Base-by-base conservation (phyloP, 805 yeast species). In the Metschnikowia santaceciliae region DNA sequence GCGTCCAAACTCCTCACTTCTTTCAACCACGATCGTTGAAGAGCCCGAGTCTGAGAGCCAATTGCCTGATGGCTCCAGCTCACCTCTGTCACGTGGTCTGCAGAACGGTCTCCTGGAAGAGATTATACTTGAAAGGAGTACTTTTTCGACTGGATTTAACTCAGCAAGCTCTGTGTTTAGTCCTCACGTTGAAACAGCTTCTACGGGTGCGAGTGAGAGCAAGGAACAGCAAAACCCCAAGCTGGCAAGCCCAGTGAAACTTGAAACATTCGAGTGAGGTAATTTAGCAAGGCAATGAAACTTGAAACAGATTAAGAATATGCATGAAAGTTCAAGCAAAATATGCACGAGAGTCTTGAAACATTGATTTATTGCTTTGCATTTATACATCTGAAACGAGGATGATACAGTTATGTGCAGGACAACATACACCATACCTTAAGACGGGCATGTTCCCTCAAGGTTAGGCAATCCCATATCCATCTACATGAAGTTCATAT, bases 21-120 rank as follows among this genome's bases (percentile, higher is more conserved):
- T 50, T n/a, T 50, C 51, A n/a, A 38, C 50, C 43, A 51, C 56
- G 2, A 55, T 55, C 34, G 53, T 51, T 35, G 59, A 55, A 32
- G 59, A 54, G 43, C 46, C 57, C 14, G 59, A 55, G 39, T 44
- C 50, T 17, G 59, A 55, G 32, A 43, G 45, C 32, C 45, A 32
- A 19, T 33, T 42, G 15, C 37, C 14, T 32, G 46, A 33, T 6
- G 14, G 10, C 3, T n/a, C 46, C 10, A 19, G 15, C n/a, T 10
- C 38, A 11, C 22, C 32, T 19, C 38, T 42, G 32, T 40, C 43
- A 40, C n/a, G 4, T 26, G 34, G 43, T 4, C 19, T 8, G 17
- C 34, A 22, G 10, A 15, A 15, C 6, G 17, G 15, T 15, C 34
- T 17, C 17, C 32, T 20, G 17, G 46, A 42, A 19, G 46, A 42